Percentiles rank a stretch among this genome's conserved stretches.
These are phyloP conservation scores for Cladophialophora carrionii DNA, from an alignment of 2,329 filamentous ascomycete species.

Conservation along the genomic window DNA sequence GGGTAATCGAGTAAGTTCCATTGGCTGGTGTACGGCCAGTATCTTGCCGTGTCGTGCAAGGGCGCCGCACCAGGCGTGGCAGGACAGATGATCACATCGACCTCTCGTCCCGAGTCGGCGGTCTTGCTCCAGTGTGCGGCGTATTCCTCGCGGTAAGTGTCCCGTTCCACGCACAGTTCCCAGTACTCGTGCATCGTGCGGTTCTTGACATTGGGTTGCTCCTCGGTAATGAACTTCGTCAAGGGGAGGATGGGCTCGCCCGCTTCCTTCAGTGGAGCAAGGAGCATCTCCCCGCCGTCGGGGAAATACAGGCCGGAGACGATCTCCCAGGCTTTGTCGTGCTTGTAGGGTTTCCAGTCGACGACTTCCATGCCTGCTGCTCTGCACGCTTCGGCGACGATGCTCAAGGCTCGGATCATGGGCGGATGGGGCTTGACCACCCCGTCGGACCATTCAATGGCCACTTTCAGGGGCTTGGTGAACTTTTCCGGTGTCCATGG, in stretches of 20 bases:
- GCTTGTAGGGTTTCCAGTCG: slow-evolving; percentile 57
- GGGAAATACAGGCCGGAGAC: slow-evolving; percentile 58
- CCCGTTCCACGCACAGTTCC: slow-evolving; percentile 42
- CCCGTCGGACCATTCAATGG: slow-evolving; percentile 67
- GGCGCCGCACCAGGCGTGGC: slow-evolving; percentile 42
- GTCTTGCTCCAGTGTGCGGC: slow-evolving; percentile 53
- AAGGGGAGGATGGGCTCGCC: slow-evolving; percentile 64
- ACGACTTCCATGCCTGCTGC: slow-evolving; percentile 57
- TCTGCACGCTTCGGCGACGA: slow-evolving; percentile 51
- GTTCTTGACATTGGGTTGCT: slow-evolving; percentile 55
- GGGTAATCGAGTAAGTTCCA: slow-evolving; percentile 74
- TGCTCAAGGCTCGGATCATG: slow-evolving; percentile 55
- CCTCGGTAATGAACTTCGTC: slow-evolving; percentile 61
- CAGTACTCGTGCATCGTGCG: slow-evolving; percentile 47
- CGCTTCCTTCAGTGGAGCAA: slow-evolving; percentile 54
- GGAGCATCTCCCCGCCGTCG: slow-evolving; percentile 62
- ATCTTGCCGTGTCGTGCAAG: slow-evolving; percentile 57
- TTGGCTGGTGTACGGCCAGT: slow-evolving; percentile 68
- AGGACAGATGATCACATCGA: slow-evolving; percentile 63
- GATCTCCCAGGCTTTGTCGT: slow-evolving; percentile 55
- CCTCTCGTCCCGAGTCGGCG: slow-evolving; percentile 45
- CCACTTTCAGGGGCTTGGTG: slow-evolving; percentile 55
- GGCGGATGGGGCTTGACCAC: slow-evolving; percentile 69
- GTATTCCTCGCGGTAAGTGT: slow-evolving; percentile 53
- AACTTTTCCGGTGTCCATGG: slow-evolving; percentile 52